Percentiles rank a stretch among this genome's conserved stretches.
These are phyloP conservation scores for Talaromyces sp. DNA, from an alignment of 2,329 filamentous ascomycete genomes.

Conservation along the genomic window DNA sequence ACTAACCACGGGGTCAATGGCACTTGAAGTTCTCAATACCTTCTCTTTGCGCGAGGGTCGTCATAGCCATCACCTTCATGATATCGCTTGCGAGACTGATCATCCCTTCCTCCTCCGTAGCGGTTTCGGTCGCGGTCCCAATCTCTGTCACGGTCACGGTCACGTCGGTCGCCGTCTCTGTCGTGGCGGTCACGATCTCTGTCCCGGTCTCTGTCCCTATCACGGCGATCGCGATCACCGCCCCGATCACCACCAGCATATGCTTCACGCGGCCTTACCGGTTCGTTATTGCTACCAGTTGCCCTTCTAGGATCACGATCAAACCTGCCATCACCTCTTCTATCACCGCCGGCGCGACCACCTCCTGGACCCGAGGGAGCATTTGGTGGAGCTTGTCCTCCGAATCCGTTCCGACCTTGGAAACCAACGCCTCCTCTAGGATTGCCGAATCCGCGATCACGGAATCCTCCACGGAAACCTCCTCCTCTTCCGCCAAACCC, in stretches of 20 bases:
- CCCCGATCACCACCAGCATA: constrained; percentile 49
- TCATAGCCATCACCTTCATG: constrained; percentile 80
- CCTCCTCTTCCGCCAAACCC: constrained; percentile 51
- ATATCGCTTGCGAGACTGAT: constrained; percentile 62
- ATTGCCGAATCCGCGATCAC: constrained; percentile 51
- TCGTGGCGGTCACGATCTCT: constrained; percentile 49
- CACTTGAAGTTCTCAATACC: constrained; percentile 49
- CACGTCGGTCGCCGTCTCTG: constrained; percentile 59
- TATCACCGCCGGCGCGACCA: constrained; percentile 50
- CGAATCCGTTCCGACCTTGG: constrained; percentile 56
- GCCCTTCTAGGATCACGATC: constrained; percentile 56
- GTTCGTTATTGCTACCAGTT: constrained; percentile 80
- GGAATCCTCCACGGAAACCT: constrained; percentile 54
- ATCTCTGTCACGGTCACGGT: constrained; percentile 54
- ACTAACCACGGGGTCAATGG: constrained; percentile 7
- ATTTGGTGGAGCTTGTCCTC: constrained; percentile 50
- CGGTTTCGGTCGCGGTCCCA: constrained; percentile 53
- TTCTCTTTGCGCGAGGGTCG: constrained; percentile 63
- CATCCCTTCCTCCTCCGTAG: constrained; percentile 51
- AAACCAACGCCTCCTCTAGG: constrained; percentile 55
- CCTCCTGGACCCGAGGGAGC: constrained; percentile 56
- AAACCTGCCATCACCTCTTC: constrained; percentile 41
- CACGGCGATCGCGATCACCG: constrained; percentile 30
- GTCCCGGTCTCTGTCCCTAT: constrained; percentile 25
- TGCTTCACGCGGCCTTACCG: constrained; percentile 67